These are phyloP conservation scores for Cenchrus fungigraminus DNA, from an alignment of 176 grass and related monocot species.

Conservation along the genomic window DNA sequence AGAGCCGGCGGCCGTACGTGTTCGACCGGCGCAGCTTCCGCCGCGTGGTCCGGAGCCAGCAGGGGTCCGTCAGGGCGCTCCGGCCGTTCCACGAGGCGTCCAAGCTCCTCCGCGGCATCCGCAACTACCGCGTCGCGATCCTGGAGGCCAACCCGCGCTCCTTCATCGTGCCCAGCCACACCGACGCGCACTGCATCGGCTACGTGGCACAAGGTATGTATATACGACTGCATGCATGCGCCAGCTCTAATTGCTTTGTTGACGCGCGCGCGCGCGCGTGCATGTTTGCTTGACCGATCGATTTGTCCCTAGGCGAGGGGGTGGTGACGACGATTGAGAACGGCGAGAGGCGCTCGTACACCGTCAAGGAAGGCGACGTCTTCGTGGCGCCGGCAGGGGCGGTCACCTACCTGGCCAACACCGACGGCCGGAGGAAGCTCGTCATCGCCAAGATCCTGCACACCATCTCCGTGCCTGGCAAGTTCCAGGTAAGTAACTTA, in stretches of 20 bases:
- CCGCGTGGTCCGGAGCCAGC: slow-evolving; percentile 37
- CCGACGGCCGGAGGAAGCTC: slow-evolving; percentile 66
- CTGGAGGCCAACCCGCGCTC: slow-evolving; percentile 63
- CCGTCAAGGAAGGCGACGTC: slow-evolving; percentile 61
- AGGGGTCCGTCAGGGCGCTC: slow-evolving; percentile 52
- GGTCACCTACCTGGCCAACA: slow-evolving; percentile 68
- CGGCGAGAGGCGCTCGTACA: slow-evolving; percentile 55
- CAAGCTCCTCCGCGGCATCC: slow-evolving; percentile 62
- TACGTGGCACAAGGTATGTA: slow-evolving; percentile 65
- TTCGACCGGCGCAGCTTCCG: slow-evolving; percentile 62
- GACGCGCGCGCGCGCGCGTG: too few species aligned
- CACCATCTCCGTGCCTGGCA: slow-evolving; percentile 65
- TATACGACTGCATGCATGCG: too few species aligned
- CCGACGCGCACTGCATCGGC: slow-evolving; percentile 64
- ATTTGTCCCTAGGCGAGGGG: slow-evolving; percentile 51
- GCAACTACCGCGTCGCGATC: slow-evolving; percentile 66
- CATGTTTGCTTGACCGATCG: background rate
- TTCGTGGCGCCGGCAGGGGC: slow-evolving; percentile 59
- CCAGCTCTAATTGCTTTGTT: background rate
- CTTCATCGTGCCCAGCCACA: slow-evolving; percentile 65
- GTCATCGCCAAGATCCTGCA: slow-evolving; percentile 60
- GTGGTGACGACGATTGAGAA: slow-evolving; percentile 51
- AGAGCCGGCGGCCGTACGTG: slow-evolving; percentile 43
- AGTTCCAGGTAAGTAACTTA: slow-evolving; percentile 45
- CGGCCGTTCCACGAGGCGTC: slow-evolving; percentile 66